A percentile compares a stretch with the other conserved stretches of the same genome.
Evolutionary conservation across 306 rosid genomes (phyloP).

Genomic region (Carpinus viminea): DNA sequence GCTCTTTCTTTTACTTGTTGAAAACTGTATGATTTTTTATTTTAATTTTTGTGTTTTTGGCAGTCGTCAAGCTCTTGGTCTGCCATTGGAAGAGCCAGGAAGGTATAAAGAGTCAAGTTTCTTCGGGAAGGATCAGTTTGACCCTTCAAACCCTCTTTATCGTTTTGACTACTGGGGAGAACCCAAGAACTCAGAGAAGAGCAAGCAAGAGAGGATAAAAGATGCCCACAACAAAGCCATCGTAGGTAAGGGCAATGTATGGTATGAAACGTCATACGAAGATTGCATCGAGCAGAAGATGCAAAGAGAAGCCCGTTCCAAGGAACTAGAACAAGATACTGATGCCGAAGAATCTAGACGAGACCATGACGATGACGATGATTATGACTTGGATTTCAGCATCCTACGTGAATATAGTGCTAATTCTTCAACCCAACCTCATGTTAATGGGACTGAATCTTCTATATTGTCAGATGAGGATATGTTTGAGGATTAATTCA

Average conservation of each 20-base stretch:
- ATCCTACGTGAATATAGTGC: constrained; percentile 34
- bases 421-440: constrained; percentile 54
- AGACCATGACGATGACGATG: constrained; percentile 35
- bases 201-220: constrained; percentile 68
- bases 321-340: constrained; percentile 29
- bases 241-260: constrained; percentile 66
- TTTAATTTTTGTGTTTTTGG: not conserved
- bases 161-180: constrained; percentile 97
- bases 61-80: constrained; percentile 83
- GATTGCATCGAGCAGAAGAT: constrained; percentile 56
- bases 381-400: constrained; percentile 68
- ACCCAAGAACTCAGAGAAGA: constrained; percentile 93
- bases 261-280: constrained; percentile 81
- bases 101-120: constrained; percentile 71
- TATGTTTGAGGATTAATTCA: constrained; percentile 57
- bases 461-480: constrained; percentile 65
- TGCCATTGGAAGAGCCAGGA: constrained; percentile 97
- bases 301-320: constrained; percentile 52
- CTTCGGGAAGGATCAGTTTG: constrained; percentile 75
- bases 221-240: constrained; percentile 86
- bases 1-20: not conserved
- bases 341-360: constrained; percentile 26
- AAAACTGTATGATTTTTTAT: constrained; percentile 5
- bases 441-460: constrained; percentile 88
- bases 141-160: constrained; percentile 77